These are phyloP conservation scores for Helichrysum umbraculigerum DNA, from an alignment of 129 eudicot species.

Conservation along the genomic window DNA sequence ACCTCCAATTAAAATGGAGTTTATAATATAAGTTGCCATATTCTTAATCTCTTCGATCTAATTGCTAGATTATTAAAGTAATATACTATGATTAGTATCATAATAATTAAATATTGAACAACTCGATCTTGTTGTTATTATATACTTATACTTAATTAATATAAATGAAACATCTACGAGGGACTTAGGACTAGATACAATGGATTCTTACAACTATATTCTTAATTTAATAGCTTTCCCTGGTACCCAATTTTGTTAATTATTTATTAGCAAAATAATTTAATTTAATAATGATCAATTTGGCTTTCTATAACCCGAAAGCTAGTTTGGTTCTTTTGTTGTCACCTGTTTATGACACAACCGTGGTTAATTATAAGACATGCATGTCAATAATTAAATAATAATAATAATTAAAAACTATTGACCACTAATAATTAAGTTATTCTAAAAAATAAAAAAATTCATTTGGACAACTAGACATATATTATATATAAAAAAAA, in stretches of 20 bases:
- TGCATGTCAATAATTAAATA: neutral
- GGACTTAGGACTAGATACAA: conserved; percentile 21
- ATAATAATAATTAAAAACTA: neutral
- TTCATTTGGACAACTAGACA: neutral
- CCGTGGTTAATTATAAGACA: neutral
- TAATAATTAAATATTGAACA: neutral
- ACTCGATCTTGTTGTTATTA: no score
- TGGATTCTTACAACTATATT: conserved; percentile 10
- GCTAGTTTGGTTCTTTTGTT: neutral
- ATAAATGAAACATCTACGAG: neutral
- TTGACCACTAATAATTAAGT: neutral
- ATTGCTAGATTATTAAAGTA: no score
- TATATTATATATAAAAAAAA: no score
- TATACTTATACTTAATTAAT: no score
- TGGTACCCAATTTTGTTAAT: conserved; percentile 15
- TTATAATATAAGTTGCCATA: neutral
- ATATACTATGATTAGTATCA: no score
- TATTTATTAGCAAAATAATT: neutral
- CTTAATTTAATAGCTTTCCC: conserved; percentile 14
- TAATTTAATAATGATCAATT: neutral
- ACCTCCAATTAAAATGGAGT: conserved; percentile 34
- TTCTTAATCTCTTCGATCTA: neutral
- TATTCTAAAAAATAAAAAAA: neutral
- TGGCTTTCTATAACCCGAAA: conserved; percentile 1
- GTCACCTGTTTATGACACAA: neutral